Percentiles rank a stretch among this genome's conserved stretches.
phyloP scores from a whole-genome alignment of 306 rosid species.

The Delonix regia region DNA sequence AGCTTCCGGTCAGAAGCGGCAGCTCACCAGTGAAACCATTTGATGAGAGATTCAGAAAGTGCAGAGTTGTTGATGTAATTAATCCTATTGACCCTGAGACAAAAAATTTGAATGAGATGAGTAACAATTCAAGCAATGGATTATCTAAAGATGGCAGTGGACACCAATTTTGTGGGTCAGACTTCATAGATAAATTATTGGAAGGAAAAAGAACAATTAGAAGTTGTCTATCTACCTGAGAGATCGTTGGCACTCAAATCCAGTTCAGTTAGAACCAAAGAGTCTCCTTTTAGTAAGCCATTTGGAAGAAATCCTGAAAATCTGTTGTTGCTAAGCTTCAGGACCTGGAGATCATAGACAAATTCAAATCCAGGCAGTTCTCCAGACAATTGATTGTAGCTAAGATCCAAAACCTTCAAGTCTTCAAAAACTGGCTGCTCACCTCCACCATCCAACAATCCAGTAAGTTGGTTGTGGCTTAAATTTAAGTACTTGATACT shows the following conservation, averaged over 20 bases:
- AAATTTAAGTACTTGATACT: slow-evolving; percentile 78
- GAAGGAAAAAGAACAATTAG: slow-evolving; percentile 11
- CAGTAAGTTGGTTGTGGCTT: slow-evolving; percentile 80
- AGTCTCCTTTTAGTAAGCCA: slow-evolving; percentile 84
- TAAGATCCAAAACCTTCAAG: slow-evolving; percentile 91
- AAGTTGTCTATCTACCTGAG: slow-evolving; percentile 64
- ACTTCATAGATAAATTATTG: neutral
- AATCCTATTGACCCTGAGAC: slow-evolving; percentile 77
- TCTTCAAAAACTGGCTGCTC: slow-evolving; percentile 66
- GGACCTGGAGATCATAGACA: slow-evolving; percentile 87
- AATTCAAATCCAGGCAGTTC: slow-evolving; percentile 93
- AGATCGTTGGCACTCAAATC: slow-evolving; percentile 98
- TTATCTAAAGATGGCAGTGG: neutral
- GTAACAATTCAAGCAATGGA: slow-evolving; percentile 3
- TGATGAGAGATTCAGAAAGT: slow-evolving; percentile 71
- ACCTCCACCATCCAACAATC: slow-evolving; percentile 72
- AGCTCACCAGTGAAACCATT: slow-evolving; percentile 77
- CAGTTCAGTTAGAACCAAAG: slow-evolving; percentile 76
- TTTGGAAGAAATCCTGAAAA: slow-evolving; percentile 84
- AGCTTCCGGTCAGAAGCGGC: slow-evolving; percentile 89
- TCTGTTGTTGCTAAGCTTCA: slow-evolving; percentile 86
- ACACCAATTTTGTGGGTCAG: slow-evolving; percentile 13
- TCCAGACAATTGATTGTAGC: slow-evolving; percentile 88
- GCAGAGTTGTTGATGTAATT: slow-evolving; percentile 75
- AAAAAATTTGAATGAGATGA: slow-evolving; percentile 43